Evolutionary conservation across 805 yeast species (phyloP), one percentile per base, ranked within the genome.

Genomic region (Lipomyces chichibuensis): DNA sequence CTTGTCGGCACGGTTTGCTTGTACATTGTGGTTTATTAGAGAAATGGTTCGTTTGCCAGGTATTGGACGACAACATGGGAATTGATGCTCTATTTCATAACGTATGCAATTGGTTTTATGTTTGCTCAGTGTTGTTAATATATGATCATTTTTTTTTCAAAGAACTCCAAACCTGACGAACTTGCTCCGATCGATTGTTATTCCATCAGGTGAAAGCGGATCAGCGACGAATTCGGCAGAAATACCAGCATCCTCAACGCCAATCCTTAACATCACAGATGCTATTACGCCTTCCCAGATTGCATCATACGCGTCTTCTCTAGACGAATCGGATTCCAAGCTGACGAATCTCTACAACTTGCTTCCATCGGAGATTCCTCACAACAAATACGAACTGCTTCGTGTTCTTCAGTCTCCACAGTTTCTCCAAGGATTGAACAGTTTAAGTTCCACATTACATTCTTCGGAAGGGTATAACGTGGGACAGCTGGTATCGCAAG

Each of bases 401-500:
- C 78, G 78, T 8, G 82, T 84, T 2, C 74, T 86, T 25, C 79
- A 81, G 60, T 82, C 85, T 63, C 83, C 84, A 0, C 85, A 84
- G 70, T 85, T 83, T 74, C 78, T 78, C 55, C 83, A 80, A 68
- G 78, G 84, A 9, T 74, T 79, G 53, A 74, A 77, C 13, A 79
- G 80, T 61, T 75, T 87, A 64, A 77, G 83, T 62, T 76, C 75
- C 39, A 85, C 82, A 35, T 74, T 87, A 57, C 74, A 73, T 20
- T 46, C 69, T n/a, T 74, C 75, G 17, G 85, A 85, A 11, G 83
- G 85, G 33, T 59, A 69, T 33, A 73, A 76, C 37, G 67, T 73
- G 13, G 86, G 88, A 5, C 79, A 77, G 66, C 70, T 85, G 54
- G 80, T 87, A 52, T 77, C 88, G 39, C 80, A 79, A 64, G 80